Base-by-base conservation (phyloP, 2,329 filamentous ascomycete species). In the Colletotrichum zoysiae region DNA sequence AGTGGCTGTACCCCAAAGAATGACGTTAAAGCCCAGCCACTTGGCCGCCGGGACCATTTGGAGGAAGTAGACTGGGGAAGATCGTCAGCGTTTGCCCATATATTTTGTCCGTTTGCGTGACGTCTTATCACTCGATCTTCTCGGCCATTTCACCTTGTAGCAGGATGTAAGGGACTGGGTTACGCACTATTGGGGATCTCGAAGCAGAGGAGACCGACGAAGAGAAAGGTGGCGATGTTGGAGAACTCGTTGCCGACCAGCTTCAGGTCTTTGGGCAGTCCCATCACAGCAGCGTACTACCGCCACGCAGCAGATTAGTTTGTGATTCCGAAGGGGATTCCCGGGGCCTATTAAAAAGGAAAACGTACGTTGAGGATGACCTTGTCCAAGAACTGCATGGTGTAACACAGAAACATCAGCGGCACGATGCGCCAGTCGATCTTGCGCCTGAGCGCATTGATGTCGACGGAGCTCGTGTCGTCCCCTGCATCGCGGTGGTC, bases 211-310 rank as follows among this genome's bases (percentile, higher is more conserved):
- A 89, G 86, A 5, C 87, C 89, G 53, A 92, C 88, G 75, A 90
- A 92, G 75, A 92, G 88, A 38, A 88, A 86, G 0, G 89, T 90
- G 3, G 89, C 88, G 23, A 89, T 79, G 78, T 89, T 89, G 59
- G 87, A 88, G 77, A 91, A 92, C 60, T 92, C 85, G 71, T 91
- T 90, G 23, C 86, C 87, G 16, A 79, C 77, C 59, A 92, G 83
- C 0, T 85, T 81, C 8, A 90, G 82, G 69, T 91, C 88, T 62
- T 84, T 79, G 30, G 79, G 82, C 9, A 93, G 78, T 3, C 89
- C 89, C 90, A 92, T 92, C 63, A 92, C 89, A 71, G 87, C 88
- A 23, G 89, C 89, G 76, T 92, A 92, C 86, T 90, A 77, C 62
- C 35, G n/a, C 44, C 30, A 61, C 68, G 68, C 33, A 74, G 50